Percentiles rank a stretch among this genome's conserved stretches.
Evolutionary conservation across 169 alveolate genomes (phyloP).

Genomic region (Plasmodium yoelii): DNA sequence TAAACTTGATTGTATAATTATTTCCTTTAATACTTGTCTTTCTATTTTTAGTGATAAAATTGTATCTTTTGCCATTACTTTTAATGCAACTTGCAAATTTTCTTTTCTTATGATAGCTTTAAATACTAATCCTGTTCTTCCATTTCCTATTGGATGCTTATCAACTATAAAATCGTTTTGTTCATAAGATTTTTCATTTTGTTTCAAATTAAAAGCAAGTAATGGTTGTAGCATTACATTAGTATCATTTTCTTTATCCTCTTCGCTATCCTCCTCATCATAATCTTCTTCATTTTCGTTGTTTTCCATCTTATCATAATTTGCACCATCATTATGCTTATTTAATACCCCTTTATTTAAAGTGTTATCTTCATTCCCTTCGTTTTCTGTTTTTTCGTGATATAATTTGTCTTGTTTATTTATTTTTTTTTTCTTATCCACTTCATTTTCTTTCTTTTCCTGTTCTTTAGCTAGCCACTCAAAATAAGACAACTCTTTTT

Average conservation of each 20-base stretch:
- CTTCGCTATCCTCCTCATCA: constrained; percentile 1
- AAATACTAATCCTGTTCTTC: constrained; percentile 71
- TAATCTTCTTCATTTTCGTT: not conserved
- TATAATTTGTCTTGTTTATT: not conserved
- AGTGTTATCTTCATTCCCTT: too few species aligned
- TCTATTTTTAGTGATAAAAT: constrained; percentile 46
- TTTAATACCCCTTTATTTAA: not conserved
- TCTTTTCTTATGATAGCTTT: constrained; percentile 71
- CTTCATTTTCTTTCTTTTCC: constrained; percentile 12
- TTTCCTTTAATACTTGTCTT: constrained; percentile 90
- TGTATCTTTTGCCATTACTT: constrained; percentile 73
- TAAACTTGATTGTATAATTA: constrained; percentile 92
- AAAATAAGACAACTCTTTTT: constrained; percentile 64
- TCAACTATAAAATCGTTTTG: constrained; percentile 67
- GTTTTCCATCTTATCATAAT: not conserved
- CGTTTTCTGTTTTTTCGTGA: too few species aligned
- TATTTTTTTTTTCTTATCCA: not conserved
- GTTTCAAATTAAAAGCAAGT: constrained; percentile 52
- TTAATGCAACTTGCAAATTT: constrained; percentile 49
- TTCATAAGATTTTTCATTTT: constrained; percentile 46
- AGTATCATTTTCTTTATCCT: not conserved
- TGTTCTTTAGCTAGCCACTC: constrained; percentile 70
- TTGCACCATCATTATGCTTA: not conserved
- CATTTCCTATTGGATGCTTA: constrained; percentile 73
- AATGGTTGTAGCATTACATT: constrained; percentile 55